Evolutionary conservation across 768 basidiomycete species (phyloP), one percentile per base, ranked within the genome.

Genomic region (Suillus alpinus): DNA sequence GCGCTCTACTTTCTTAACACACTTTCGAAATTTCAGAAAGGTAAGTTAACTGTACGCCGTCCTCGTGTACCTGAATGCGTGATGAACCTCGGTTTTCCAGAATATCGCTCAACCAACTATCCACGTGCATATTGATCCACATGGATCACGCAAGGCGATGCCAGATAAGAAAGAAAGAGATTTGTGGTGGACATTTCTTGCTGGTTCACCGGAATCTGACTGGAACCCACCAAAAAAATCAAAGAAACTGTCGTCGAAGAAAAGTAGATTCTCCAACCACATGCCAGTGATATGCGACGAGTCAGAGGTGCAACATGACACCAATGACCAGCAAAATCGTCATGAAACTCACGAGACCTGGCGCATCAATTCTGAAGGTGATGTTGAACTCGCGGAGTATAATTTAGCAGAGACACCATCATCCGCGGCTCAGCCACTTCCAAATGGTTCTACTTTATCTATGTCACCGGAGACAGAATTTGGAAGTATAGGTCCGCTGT

Each of bases 181-280:
- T 63, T 73, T 78, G 18, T 94, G 92, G 92, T 93, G 92, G 92
- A 80, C 81, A 16, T 94, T 86, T 64, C 73, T 94, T 6, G 76
- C 83, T 49, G 92, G 91, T 37, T 77, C 78, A 64, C 86, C 89
- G n/a, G 83, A 85, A 67, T 78, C 80, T 36, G 84, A 82, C 44
- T 92, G 91, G 91, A 81, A 81, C 67, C 78, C 82, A 23, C 77
- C 81, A 12, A 84, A 82, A 62, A 70, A 67, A 57, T 57, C 67
- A 49, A 76, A 71, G 56, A 47, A 56, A 20, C 56, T 60, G 9
- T 49, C 43, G 39, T 59, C 58, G 32, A 66, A 66, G 46, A 65
- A 67, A 49, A 36, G 50, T 53, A 60, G 46, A 37, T 29, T 8
- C 6, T n/a, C 57, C 13, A 39, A 34, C 23, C 75, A 66, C 31